A percentile compares a stretch with the other conserved stretches of the same genome.
Conservation (phyloP, 2,329 filamentous ascomycete genomes). For the Trichoderma hamatum region DNA sequence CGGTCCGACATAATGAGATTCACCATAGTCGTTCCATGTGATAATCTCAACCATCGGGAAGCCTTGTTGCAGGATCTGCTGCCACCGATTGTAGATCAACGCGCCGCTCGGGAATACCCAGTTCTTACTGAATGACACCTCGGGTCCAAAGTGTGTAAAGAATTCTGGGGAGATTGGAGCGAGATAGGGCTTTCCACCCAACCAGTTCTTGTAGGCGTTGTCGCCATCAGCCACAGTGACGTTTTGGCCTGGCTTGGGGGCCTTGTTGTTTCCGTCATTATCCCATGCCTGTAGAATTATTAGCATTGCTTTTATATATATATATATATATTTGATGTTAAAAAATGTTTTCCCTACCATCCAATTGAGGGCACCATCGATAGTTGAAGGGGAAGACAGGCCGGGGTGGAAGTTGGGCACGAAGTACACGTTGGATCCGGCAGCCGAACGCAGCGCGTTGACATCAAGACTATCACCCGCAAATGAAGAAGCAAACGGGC, state of each 20-base stretch:
- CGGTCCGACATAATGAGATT: slow-evolving; percentile 58
- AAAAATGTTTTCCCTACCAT: slow-evolving; percentile 29
- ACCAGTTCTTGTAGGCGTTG: slow-evolving; percentile 38
- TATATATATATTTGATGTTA: background rate
- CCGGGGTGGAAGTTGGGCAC: slow-evolving; percentile 54
- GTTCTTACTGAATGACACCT: slow-evolving; percentile 43
- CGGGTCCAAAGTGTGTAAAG: slow-evolving; percentile 50
- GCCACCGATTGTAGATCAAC: slow-evolving; percentile 63
- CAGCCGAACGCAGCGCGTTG: slow-evolving; percentile 44
- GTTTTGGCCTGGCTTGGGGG: slow-evolving; percentile 42
- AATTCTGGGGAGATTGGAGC: slow-evolving; percentile 50
- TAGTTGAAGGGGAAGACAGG: slow-evolving; percentile 41
- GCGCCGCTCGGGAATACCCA: slow-evolving; percentile 62
- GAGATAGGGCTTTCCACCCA: slow-evolving; percentile 52
- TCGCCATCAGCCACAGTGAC: slow-evolving; percentile 44
- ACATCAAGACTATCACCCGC: slow-evolving; percentile 51
- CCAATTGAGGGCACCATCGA: slow-evolving; percentile 54
- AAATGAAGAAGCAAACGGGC: slow-evolving; percentile 58
- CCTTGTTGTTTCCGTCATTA: slow-evolving; percentile 51
- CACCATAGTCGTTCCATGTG: slow-evolving; percentile 56
- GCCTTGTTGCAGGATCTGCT: slow-evolving; percentile 46
- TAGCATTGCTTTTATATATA: background rate
- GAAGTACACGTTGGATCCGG: slow-evolving; percentile 50
- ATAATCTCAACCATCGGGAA: slow-evolving; percentile 53
- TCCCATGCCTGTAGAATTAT: slow-evolving; percentile 43